Evolutionary conservation across 1,284 basidiomycete species (phyloP), one percentile per base, ranked within the genome.

Genomic region (Irpex sp.): DNA sequence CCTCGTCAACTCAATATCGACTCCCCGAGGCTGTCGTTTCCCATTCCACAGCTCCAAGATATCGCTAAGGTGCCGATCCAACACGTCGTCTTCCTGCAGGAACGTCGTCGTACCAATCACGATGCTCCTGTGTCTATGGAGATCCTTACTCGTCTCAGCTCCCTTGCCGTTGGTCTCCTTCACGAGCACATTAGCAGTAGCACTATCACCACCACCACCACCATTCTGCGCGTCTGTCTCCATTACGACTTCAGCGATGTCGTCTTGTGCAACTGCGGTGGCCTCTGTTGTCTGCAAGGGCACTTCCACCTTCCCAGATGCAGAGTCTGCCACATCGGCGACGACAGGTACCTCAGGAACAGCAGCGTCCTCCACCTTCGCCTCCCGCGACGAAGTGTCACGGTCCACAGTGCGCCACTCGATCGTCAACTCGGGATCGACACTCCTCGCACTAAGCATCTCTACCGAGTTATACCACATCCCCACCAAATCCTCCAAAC

Each of bases 41-140:
- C 93, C 92, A 66, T 83, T 77, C 94, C 94, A 96, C 83, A 89
- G 95, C 49, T 79, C 73, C 9, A 95, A 75, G 1, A 90, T 79
- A 58, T 79, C 80, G 2, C 71, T 67, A 13, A 96, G 75, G 69
- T 92, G 82, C 0, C 68, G 68, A 31, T 88, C 81, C n/a, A 96
- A 79, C 26, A 84, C 65, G 1, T 61, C 60, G 11, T 83, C 78
- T 64, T 92, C 81, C 72, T 91, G 82, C 1, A 64, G 54, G 68
- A 96, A 93, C 44, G 74, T 72, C 66, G 84, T 88, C 6, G 73
- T 83, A 3, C 93, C 94, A 21, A 96, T 85, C 49, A 94, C 84
- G 59, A 37, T 26, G n/a, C 54, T 59, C 38, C 26, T 62, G 60
- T 38, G 21, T 38, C 11, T 57, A 11, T 34, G 36, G 57, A 9